Conservation (phyloP, 2,329 filamentous ascomycete species). For the Trichoderma pleuroti region DNA sequence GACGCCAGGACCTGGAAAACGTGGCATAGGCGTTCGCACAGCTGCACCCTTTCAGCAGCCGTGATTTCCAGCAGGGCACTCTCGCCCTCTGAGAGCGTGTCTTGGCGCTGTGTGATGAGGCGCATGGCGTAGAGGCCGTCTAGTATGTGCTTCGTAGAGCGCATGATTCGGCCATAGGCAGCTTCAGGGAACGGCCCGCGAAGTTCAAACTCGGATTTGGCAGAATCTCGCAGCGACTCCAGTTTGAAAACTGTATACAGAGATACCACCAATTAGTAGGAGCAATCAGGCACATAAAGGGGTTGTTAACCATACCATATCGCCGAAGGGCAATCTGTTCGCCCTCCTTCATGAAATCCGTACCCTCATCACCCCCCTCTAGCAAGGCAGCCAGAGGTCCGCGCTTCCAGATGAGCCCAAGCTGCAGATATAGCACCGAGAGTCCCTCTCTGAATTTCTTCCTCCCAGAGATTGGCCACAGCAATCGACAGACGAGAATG, state of each 20-base stretch:
- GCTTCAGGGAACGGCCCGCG: constrained; percentile 79
- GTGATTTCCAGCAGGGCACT: constrained; percentile 77
- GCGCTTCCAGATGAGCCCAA: constrained; percentile 94
- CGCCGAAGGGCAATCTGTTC: constrained; percentile 86
- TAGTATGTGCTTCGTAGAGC: constrained; percentile 77
- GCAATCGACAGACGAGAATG: constrained; percentile 78
- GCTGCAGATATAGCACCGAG: constrained; percentile 86
- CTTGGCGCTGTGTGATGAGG: constrained; percentile 74
- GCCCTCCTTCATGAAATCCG: constrained; percentile 78
- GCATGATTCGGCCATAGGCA: constrained; percentile 70
- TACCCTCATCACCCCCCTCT: constrained; percentile 52
- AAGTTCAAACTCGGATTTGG: constrained; percentile 83
- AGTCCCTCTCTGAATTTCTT: constrained; percentile 85
- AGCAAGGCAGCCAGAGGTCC: constrained; percentile 77
- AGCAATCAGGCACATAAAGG: not conserved
- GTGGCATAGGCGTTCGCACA: constrained; percentile 89
- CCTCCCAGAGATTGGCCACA: constrained; percentile 92
- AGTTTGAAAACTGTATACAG: constrained; percentile 56
- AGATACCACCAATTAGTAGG: not conserved
- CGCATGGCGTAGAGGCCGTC: constrained; percentile 97
- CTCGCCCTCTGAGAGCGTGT: constrained; percentile 73
- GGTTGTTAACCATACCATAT: constrained; percentile 47
- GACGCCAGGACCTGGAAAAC: constrained; percentile 82
- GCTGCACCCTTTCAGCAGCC: constrained; percentile 68
- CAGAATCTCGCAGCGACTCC: constrained; percentile 68